Evolutionary conservation across 306 rosid species (phyloP).

Genomic region (Hylodesmum podocarpum): DNA sequence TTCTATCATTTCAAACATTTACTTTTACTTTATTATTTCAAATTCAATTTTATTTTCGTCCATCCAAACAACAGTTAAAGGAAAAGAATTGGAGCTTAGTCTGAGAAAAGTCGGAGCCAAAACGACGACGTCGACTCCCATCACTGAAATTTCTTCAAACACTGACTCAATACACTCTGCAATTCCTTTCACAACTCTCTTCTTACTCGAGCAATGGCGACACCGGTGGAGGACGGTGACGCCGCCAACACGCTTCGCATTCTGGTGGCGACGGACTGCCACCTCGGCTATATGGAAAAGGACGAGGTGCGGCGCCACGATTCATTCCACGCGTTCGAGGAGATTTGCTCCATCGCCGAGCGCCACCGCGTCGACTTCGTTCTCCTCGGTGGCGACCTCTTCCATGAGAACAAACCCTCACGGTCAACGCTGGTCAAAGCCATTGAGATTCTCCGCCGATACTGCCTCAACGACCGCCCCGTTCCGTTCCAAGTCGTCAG

Average conservation of each 20-base stretch:
- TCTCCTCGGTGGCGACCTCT: conserved; percentile 94
- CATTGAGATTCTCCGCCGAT: conserved; percentile 85
- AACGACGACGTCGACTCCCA: neutral
- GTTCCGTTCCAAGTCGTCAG: conserved; percentile 96
- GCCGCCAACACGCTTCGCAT: conserved; percentile 63
- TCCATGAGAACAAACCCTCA: conserved; percentile 96
- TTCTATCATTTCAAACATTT: no score
- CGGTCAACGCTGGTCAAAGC: conserved; percentile 83
- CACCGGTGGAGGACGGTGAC: conserved; percentile 48
- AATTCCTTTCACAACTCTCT: neutral
- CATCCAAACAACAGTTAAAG: no score
- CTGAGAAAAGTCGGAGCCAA: neutral
- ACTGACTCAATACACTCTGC: neutral
- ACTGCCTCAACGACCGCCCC: conserved; percentile 83
- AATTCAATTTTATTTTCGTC: no score
- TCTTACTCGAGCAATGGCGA: neutral
- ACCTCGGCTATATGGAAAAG: conserved; percentile 95
- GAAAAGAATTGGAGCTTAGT: no score
- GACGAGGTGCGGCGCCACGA: conserved; percentile 95
- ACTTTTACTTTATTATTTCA: no score
- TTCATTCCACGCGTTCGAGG: conserved; percentile 88
- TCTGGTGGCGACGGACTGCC: conserved; percentile 94
- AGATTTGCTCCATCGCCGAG: conserved; percentile 86
- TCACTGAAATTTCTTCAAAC: neutral
- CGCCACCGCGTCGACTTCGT: conserved; percentile 56